Percentiles rank a stretch among this genome's conserved stretches.
Evolutionary conservation across 2,329 filamentous ascomycete genomes (phyloP).

Genomic region (Cordyceps farinosa): DNA sequence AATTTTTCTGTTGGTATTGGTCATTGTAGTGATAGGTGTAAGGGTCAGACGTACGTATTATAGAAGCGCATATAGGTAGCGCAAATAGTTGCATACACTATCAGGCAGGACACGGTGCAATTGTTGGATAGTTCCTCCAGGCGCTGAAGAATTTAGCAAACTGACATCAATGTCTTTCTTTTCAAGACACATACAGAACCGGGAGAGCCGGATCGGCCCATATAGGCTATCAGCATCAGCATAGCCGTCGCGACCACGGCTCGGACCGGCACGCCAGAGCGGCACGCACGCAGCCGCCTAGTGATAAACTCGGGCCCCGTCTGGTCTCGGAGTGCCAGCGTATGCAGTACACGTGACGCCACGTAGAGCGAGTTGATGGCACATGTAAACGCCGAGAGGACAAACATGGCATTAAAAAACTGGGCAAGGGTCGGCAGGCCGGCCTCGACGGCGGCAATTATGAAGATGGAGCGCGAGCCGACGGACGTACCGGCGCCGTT

Average conservation of each 20-base stretch:
- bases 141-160: conserved; percentile 26
- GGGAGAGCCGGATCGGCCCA: conserved; percentile 36
- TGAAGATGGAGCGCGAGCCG: conserved; percentile 31
- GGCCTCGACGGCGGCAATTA: conserved; percentile 37
- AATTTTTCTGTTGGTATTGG: neutral
- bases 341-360: conserved; percentile 35
- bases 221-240: conserved; percentile 38
- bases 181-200: conserved; percentile 30
- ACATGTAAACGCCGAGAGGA: conserved; percentile 36
- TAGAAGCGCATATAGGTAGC: conserved; percentile 39
- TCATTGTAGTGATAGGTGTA: neutral
- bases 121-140: conserved; percentile 36
- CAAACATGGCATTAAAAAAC: conserved; percentile 38
- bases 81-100: conserved; percentile 39
- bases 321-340: conserved; percentile 35
- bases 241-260: conserved; percentile 37
- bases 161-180: neutral
- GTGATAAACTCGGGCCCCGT: conserved; percentile 40
- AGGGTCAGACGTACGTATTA: conserved; percentile 29
- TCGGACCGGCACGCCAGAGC: conserved; percentile 37
- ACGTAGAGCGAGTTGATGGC: conserved; percentile 39
- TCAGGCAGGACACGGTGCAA: conserved; percentile 37
- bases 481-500: conserved; percentile 37
- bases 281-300: conserved; percentile 32
- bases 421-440: conserved; percentile 34